Conservation (phyloP, 441 rosid genomes). For the Breynia disticha region DNA sequence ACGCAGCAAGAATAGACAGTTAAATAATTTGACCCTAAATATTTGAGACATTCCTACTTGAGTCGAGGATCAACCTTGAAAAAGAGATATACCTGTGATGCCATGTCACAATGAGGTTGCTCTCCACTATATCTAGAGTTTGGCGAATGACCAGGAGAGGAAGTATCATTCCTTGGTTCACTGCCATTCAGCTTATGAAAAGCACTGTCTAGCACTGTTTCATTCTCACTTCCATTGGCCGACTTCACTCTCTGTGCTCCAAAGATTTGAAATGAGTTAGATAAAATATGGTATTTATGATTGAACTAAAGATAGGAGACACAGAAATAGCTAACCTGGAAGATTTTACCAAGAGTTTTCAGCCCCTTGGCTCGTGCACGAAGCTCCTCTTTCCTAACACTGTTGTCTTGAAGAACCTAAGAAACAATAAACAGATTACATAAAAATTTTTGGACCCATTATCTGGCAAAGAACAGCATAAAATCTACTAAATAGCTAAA, state of each 20-base stretch:
- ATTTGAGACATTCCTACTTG: background rate
- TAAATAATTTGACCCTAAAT: constrained; percentile 6
- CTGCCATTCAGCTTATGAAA: constrained; percentile 46
- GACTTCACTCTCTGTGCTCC: constrained; percentile 25
- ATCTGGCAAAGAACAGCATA: constrained; percentile 12
- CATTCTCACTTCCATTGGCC: constrained; percentile 51
- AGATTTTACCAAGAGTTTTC: constrained; percentile 86
- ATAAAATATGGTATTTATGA: no score
- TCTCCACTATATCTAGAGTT: constrained; percentile 33
- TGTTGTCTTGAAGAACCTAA: constrained; percentile 93
- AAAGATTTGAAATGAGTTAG: background rate
- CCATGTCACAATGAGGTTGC: constrained; percentile 30
- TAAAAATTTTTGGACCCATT: constrained; percentile 4
- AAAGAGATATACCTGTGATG: constrained; percentile 41
- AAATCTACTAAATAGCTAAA: constrained; percentile 22
- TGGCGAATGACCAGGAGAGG: constrained; percentile 31
- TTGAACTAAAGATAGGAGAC: no score
- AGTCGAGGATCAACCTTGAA: constrained; percentile 1
- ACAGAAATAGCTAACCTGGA: constrained; percentile 47
- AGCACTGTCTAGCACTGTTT: constrained; percentile 25
- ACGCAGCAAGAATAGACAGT: background rate
- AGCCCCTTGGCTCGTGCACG: constrained; percentile 86
- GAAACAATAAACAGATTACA: constrained; percentile 21
- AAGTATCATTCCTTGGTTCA: constrained; percentile 24
- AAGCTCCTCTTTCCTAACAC: constrained; percentile 75